These are phyloP conservation scores for Coemansia sp. DNA, from an alignment of 192 early-diverging fungal species.

Conservation along the genomic window DNA sequence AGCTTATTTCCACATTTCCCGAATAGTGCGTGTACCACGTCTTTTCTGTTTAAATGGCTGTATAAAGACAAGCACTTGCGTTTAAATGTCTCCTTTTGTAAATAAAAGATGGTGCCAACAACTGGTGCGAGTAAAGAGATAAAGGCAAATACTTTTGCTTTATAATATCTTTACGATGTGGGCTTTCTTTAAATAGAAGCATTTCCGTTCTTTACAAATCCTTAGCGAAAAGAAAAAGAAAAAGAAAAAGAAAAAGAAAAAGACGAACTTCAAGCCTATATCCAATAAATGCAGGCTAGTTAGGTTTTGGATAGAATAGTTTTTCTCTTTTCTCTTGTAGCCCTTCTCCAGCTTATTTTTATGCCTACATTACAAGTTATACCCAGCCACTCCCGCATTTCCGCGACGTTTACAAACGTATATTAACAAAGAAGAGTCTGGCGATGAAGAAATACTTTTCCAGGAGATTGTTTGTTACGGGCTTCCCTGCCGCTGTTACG, in stretches of 20 bases:
- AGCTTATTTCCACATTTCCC: too few relatives aligned
- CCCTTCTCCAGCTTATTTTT: background rate
- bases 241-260: background rate
- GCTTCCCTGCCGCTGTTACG: slow-evolving; percentile 27
- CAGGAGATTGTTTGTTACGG: slow-evolving; percentile 36
- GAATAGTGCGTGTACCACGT: too few relatives aligned
- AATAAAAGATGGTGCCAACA: too few relatives aligned
- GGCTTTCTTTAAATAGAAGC: slow-evolving; percentile 5
- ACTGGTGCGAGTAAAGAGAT: too few relatives aligned
- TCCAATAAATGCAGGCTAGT: background rate
- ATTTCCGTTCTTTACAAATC: background rate
- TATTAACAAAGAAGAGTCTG: background rate
- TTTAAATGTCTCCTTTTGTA: too few relatives aligned
- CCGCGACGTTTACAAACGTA: background rate
- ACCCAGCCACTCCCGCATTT: too few relatives aligned
- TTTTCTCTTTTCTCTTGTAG: background rate
- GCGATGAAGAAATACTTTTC: slow-evolving; percentile 32
- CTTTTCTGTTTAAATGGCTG: too few relatives aligned
- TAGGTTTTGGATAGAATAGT: background rate
- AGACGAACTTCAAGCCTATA: too few relatives aligned
- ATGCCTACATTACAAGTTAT: background rate
- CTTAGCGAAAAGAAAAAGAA: background rate
- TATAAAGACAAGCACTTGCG: too few relatives aligned
- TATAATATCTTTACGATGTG: background rate
- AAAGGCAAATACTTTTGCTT: too few relatives aligned